Percentiles rank a stretch among this genome's conserved stretches.
phyloP scores from a whole-genome alignment of 768 basidiomycete species.

The Tricholoma matsutake region DNA sequence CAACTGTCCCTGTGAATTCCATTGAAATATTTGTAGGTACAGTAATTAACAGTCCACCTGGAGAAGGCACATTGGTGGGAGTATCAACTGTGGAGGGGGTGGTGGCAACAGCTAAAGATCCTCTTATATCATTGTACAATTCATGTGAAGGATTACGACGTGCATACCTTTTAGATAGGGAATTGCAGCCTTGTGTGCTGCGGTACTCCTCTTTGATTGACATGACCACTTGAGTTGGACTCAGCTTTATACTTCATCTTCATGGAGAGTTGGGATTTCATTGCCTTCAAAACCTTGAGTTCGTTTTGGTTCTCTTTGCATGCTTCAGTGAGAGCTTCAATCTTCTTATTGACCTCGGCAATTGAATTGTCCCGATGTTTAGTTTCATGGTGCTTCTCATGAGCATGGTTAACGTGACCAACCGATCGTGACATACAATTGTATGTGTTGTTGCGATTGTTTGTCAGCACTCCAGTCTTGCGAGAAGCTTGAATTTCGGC shows the following conservation, averaged over 20 bases:
- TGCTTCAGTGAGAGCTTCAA: background rate
- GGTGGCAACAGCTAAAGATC: background rate
- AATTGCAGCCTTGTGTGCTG: background rate
- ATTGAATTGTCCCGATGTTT: background rate
- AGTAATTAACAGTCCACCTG: background rate
- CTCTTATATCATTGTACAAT: background rate
- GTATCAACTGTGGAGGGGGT: background rate
- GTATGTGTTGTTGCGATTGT: background rate
- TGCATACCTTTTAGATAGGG: background rate
- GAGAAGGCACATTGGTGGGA: background rate
- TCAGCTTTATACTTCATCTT: background rate
- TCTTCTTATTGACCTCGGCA: background rate
- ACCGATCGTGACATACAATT: conserved; percentile 1
- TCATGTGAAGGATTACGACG: background rate
- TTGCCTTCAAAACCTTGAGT: background rate
- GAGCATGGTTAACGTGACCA: background rate
- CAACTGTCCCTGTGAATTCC: background rate
- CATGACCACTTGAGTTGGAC: conserved; percentile 4
- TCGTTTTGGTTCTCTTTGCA: background rate
- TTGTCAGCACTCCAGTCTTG: background rate
- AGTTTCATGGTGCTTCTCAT: background rate
- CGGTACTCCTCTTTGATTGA: background rate
- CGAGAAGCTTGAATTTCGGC: background rate
- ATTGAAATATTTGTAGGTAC: no score
- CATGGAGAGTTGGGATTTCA: background rate